Evolutionary conservation across 768 basidiomycete species (phyloP).

Genomic region (Boletus pseudo-olivaceus): DNA sequence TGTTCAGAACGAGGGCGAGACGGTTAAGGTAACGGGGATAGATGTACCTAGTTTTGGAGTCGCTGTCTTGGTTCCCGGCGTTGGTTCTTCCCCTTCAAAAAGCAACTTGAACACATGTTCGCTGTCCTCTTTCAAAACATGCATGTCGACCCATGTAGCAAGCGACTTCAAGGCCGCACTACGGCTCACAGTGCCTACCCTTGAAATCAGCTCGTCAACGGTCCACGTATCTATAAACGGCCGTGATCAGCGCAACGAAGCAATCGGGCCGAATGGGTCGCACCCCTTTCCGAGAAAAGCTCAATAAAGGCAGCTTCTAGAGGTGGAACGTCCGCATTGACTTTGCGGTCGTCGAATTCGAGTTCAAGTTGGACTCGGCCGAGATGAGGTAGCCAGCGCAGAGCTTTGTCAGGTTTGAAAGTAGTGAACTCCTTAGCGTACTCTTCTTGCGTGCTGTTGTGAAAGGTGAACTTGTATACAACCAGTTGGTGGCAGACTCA

Average conservation of each 20-base stretch:
- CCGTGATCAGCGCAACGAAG: neutral
- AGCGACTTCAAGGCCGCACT: slow-evolving; percentile 69
- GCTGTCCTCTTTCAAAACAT: slow-evolving; percentile 68
- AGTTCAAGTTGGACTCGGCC: slow-evolving; percentile 81
- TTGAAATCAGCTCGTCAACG: slow-evolving; percentile 60
- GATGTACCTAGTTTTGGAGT: slow-evolving; percentile 25
- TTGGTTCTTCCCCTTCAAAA: slow-evolving; percentile 54
- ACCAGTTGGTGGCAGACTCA: slow-evolving; percentile 34
- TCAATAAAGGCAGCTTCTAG: slow-evolving; percentile 91
- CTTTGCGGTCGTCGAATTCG: slow-evolving; percentile 73
- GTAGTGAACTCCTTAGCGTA: slow-evolving; percentile 76
- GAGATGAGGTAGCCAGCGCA: slow-evolving; percentile 86
- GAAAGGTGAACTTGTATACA: slow-evolving; percentile 1
- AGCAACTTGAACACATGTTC: slow-evolving; percentile 62
- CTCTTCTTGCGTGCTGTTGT: slow-evolving; percentile 59
- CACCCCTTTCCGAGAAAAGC: slow-evolving; percentile 72
- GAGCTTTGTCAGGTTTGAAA: slow-evolving; percentile 90
- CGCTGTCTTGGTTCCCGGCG: slow-evolving; percentile 21
- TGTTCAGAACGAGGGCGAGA: neutral
- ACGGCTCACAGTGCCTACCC: slow-evolving; percentile 64
- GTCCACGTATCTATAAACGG: slow-evolving; percentile 57
- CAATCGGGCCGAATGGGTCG: slow-evolving; percentile 2
- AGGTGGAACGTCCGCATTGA: slow-evolving; percentile 76
- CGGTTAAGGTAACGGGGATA: neutral
- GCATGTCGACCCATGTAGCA: slow-evolving; percentile 79